Percentiles rank a stretch among this genome's conserved stretches.
Evolutionary conservation across 495 filamentous ascomycete genomes (phyloP).

Genomic region (Penicillium subrubescens): DNA sequence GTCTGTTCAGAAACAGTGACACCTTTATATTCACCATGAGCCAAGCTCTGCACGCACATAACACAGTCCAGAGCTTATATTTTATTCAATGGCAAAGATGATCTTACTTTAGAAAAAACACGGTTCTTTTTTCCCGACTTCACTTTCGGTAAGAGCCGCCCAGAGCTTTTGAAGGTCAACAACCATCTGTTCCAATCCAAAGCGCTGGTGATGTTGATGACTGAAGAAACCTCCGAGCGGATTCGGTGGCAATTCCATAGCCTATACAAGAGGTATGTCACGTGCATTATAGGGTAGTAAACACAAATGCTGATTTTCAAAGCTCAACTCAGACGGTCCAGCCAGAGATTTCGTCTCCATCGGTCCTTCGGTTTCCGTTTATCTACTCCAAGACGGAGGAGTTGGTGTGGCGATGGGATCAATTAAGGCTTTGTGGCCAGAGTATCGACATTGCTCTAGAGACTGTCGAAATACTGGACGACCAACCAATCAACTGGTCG

Average conservation of each 20-base stretch:
- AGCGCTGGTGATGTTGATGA: not conserved
- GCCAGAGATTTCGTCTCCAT: not conserved
- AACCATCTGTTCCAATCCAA: not conserved
- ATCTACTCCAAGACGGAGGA: constrained; percentile 18
- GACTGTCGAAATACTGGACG: not conserved
- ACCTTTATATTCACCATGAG: not conserved
- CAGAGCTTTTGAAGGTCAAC: not conserved
- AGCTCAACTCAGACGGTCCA: not conserved
- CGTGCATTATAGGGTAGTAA: not conserved
- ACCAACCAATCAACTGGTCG: not conserved
- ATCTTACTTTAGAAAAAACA: not conserved
- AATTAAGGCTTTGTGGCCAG: no score
- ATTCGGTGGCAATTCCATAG: not conserved
- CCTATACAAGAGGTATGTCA: not conserved
- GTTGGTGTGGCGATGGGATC: constrained; percentile 18
- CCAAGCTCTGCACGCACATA: not conserved
- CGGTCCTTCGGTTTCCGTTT: constrained; percentile 5
- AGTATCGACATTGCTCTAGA: constrained; percentile 7
- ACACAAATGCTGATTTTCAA: not conserved
- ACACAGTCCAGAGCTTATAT: not conserved
- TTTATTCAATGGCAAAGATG: not conserved
- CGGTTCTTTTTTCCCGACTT: not conserved
- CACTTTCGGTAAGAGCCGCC: not conserved
- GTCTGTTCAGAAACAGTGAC: not conserved
- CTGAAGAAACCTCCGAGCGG: not conserved